Evolutionary conservation across 2,329 filamentous ascomycete genomes (phyloP).

Genomic region (Fusarium stilboides): DNA sequence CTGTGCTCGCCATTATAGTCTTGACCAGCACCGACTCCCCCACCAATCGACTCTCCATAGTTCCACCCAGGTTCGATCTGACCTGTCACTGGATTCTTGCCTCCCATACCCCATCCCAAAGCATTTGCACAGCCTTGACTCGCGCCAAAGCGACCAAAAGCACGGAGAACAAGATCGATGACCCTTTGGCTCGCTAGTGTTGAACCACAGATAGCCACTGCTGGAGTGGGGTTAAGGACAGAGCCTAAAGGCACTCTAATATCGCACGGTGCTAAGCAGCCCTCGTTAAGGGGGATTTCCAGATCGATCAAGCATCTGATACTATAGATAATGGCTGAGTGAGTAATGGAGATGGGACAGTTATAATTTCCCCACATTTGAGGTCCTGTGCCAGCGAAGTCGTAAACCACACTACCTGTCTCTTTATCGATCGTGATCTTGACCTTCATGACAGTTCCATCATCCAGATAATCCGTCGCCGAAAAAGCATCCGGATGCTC

Average conservation of each 20-base stretch:
- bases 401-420: slow-evolving; percentile 54
- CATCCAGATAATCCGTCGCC: slow-evolving; percentile 55
- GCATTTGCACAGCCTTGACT: slow-evolving; percentile 54
- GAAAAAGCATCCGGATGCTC: slow-evolving; percentile 55
- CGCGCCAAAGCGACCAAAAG: slow-evolving; percentile 47
- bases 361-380: slow-evolving; percentile 57
- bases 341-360: slow-evolving; percentile 55
- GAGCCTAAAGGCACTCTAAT: slow-evolving; percentile 53
- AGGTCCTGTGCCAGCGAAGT: slow-evolving; percentile 56
- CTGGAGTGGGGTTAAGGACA: slow-evolving; percentile 54
- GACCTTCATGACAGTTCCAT: slow-evolving; percentile 56
- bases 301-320: slow-evolving; percentile 55
- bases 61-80: slow-evolving; percentile 76
- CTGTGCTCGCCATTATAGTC: slow-evolving; percentile 81
- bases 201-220: slow-evolving; percentile 69
- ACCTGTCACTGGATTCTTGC: slow-evolving; percentile 41
- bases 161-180: slow-evolving; percentile 53
- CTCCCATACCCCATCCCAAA: slow-evolving; percentile 56
- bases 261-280: slow-evolving; percentile 55
- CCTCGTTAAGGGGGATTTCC: slow-evolving; percentile 59
- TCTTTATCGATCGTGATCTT: slow-evolving; percentile 51
- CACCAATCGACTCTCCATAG: slow-evolving; percentile 89
- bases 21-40: slow-evolving; percentile 81
- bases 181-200: slow-evolving; percentile 62
- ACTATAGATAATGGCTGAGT: slow-evolving; percentile 59